Evolutionary conservation across 2,329 filamentous ascomycete species (phyloP), one percentile per base, ranked within the genome.

Genomic region (Pyrenochaeta sp.): DNA sequence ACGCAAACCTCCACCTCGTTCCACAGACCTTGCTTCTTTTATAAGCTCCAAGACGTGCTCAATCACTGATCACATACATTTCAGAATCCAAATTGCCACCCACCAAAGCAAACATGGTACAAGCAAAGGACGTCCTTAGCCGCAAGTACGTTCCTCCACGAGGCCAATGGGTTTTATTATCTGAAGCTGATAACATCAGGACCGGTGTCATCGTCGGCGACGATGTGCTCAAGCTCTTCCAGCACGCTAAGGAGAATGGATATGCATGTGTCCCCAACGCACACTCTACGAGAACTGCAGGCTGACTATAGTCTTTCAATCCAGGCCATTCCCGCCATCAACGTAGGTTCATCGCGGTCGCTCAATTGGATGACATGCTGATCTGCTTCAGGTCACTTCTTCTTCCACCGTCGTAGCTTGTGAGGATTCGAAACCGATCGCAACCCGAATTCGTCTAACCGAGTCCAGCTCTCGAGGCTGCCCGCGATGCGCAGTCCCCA

Each of bases 401-500:
- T 96, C 91, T 62, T 97, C 92, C 64, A 92, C 90, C 63, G 90
- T 88, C 64, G 90, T 97, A 34, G 71, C 72, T 19, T 62, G 65
- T 64, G 50, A 53, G 59, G 22, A n/a, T 10, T 34, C 44, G 13
- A 44, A 36, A 34, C 24, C 10, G 7, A 10, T 10, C 8, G 27
- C 13, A 13, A 22, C 13, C 40, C 30, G 10, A 25, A 7, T 34
- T 22, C 9, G 30, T 52, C 54, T 65, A 37, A 61, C 51, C 24
- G 5, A 22, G 3, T 36, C 25, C 12, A 72, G 83, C 92, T 54
- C 92, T 99, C 72, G 95, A 99, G 86, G 95, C 95, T 78, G 95
- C 95, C 72, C 90, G 92, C 74, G 93, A 98, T 81, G 85, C 88
- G 78, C 96, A 96, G 81, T 86, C 91, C 61, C 95, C 95, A 72